A percentile compares a stretch with the other conserved stretches of the same genome.
phyloP scores from a whole-genome alignment of 148 eudicot species.

The Cornus suecica region DNA sequence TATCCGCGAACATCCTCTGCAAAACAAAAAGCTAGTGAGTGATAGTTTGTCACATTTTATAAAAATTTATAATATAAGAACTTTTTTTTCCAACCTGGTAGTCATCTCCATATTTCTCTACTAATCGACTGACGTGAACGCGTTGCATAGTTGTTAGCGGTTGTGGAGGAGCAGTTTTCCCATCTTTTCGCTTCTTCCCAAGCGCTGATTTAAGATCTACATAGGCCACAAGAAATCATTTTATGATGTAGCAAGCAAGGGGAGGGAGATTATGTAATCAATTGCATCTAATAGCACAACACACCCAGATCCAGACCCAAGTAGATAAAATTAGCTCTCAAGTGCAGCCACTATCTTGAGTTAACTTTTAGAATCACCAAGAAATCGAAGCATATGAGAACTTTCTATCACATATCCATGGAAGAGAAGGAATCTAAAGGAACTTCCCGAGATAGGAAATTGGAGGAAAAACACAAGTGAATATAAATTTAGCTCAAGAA shows the following conservation, averaged over 20 bases:
- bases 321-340: neutral
- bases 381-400: too few species aligned
- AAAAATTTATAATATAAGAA: neutral
- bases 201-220: slow-evolving; percentile 80
- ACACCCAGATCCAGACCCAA: neutral
- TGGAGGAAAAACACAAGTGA: too few species aligned
- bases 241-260: neutral
- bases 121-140: slow-evolving; percentile 42
- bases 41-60: too few species aligned
- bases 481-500: too few species aligned
- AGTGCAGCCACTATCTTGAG: neutral
- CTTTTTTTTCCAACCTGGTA: slow-evolving; percentile 59
- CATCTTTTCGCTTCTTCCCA: slow-evolving; percentile 86
- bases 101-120: slow-evolving; percentile 82
- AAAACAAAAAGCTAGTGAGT: slow-evolving; percentile 23
- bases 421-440: too few species aligned
- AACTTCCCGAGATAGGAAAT: too few species aligned
- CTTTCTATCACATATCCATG: too few species aligned
- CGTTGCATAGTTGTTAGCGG: slow-evolving; percentile 85
- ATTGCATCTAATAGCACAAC: neutral
- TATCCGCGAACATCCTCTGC: slow-evolving; percentile 93
- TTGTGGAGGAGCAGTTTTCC: slow-evolving; percentile 62
- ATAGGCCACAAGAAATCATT: neutral
- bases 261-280: neutral
- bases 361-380: too few species aligned